Percentiles rank a stretch among this genome's conserved stretches.
These are phyloP conservation scores for Citropsis articulata DNA, from an alignment of 345 rosid species.

Conservation along the genomic window DNA sequence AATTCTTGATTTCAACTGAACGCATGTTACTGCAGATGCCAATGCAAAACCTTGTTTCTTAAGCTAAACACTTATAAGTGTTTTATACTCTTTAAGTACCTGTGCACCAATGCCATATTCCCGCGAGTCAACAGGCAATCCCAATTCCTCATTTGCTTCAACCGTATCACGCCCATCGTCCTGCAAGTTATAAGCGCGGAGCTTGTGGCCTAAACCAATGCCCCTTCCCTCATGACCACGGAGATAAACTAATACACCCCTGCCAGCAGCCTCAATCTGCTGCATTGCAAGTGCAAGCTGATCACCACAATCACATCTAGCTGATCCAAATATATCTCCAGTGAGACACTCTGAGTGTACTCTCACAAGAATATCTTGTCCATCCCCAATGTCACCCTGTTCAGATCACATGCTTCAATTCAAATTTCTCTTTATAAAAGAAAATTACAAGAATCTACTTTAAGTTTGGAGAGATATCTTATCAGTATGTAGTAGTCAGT, in stretches of 20 bases:
- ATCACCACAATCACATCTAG: conserved; percentile 72
- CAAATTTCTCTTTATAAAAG: not conserved
- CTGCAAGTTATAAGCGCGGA: conserved; percentile 66
- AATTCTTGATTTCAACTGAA: not conserved
- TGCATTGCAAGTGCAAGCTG: conserved; percentile 79
- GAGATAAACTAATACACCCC: conserved; percentile 79
- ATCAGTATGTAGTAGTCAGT: not conserved
- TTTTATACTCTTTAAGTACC: conserved; percentile 29
- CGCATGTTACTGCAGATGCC: not conserved
- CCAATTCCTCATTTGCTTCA: conserved; percentile 60
- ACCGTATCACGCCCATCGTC: conserved; percentile 65
- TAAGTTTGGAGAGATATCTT: not conserved
- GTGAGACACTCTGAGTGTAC: conserved; percentile 93
- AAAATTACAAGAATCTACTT: not conserved
- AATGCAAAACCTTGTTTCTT: not conserved
- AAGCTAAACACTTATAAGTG: not conserved
- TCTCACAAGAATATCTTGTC: conserved; percentile 76
- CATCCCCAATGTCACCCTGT: conserved; percentile 78
- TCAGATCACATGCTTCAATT: conserved; percentile 11
- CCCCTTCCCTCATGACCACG: conserved; percentile 94
- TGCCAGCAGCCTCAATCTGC: conserved; percentile 75
- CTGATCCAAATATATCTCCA: conserved; percentile 92
- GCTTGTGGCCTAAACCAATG: conserved; percentile 85
- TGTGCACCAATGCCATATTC: conserved; percentile 93
- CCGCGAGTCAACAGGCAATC: conserved; percentile 78